phyloP scores from a whole-genome alignment of 345 rosid genomes.

The Hibiscus mutabilis region DNA sequence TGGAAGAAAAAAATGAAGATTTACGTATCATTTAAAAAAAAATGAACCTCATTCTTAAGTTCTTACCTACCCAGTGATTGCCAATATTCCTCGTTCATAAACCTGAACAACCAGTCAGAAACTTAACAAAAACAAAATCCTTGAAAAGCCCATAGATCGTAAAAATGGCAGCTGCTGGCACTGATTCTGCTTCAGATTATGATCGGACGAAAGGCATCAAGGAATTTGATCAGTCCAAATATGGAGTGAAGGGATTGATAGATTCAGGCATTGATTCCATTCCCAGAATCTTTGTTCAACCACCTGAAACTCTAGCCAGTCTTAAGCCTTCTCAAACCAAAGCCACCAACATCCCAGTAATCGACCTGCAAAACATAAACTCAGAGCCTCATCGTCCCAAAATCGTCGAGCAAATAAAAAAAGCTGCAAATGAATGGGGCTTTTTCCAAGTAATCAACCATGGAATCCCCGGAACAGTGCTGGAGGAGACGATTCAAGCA shows the following conservation, averaged over 20 bases:
- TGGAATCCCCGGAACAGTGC: conserved; percentile 11
- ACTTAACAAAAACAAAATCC: not conserved
- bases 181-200: not conserved
- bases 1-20: too few relatives aligned
- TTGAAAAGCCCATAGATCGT: not conserved
- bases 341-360: conserved; percentile 2
- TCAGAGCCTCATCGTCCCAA: not conserved
- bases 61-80: too few relatives aligned
- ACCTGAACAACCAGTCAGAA: not conserved
- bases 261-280: not conserved
- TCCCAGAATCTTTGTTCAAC: conserved; percentile 10
- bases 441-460: conserved; percentile 37
- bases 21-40: too few relatives aligned
- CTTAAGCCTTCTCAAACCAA: conserved; percentile 5
- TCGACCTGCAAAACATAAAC: conserved; percentile 14
- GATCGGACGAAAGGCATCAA: not conserved
- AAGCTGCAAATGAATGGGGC: conserved; percentile 22
- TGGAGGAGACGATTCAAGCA: conserved; percentile 19
- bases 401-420: conserved; percentile 8
- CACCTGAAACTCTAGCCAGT: conserved; percentile 16
- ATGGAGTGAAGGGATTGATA: not conserved
- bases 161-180: not conserved
- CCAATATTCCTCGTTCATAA: too few relatives aligned
- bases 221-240: not conserved
- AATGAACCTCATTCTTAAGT: too few relatives aligned